Evolutionary conservation across 2,329 filamentous ascomycete genomes (phyloP), one percentile per base, ranked within the genome.

Genomic region (Magnaporthiopsis rhizophila): DNA sequence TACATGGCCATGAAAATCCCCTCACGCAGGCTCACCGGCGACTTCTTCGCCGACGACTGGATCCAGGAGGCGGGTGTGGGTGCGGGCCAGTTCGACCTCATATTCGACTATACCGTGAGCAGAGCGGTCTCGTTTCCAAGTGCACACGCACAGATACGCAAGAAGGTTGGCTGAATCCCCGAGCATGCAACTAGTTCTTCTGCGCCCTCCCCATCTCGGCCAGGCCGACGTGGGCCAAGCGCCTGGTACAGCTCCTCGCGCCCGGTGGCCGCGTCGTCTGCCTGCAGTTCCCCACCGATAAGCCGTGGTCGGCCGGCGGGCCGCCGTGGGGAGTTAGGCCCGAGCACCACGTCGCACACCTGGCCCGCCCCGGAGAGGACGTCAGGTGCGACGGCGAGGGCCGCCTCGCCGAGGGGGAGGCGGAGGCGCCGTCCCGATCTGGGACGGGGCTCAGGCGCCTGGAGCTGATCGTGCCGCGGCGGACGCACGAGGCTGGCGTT

Each of bases 201-300:
- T 87, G 83, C 69, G 86, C 86, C 30, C 76, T 89, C 0, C 83
- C 83, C n/a, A 81, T 80, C 1, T 73, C 76, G 1, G 74, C 80
- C 63, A 80, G 86, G 26, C 77, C 80, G 3, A 72, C 71, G 26
- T 88, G 85, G 86, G 81, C 84, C 15, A 73, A 73, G 64, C 77
- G 83, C 64, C 83, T 84, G 74, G 69, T 75, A 18, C 72, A 80
- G 56, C 77, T 88, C 56, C 76, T 88, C 36, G 68, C 74, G 26
- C 77, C 78, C 7, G 70, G 65, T 12, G 72, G 69, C 30, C 77
- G 80, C 53, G 76, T 89, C 32, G 72, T 88, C 62, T 88, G 86
- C 75, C 82, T 96, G 66, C 91, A 96, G 73, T 96, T 89, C 73
- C 92, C 92, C 12, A 86, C 88, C 1, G 82, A 85, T 66, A 95